Evolutionary conservation across 1,139 yeast species (phyloP).

Genomic region (Protomyces gravidus): DNA sequence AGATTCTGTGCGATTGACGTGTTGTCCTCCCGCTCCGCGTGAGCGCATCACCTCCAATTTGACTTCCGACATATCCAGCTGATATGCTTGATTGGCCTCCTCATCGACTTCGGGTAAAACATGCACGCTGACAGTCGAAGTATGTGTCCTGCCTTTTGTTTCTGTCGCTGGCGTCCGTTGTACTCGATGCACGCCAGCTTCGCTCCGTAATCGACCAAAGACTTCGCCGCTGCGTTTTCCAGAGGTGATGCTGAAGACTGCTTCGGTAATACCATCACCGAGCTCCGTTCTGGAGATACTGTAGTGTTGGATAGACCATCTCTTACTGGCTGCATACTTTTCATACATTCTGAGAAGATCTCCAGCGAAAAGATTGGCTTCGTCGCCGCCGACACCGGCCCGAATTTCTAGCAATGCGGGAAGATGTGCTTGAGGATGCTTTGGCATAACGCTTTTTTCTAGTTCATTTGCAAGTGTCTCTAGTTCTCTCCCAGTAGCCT

Average conservation of each 20-base stretch:
- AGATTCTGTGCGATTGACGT: slow-evolving; percentile 95
- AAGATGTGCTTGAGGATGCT: slow-evolving; percentile 68
- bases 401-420: slow-evolving; percentile 79
- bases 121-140: slow-evolving; percentile 93
- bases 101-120: slow-evolving; percentile 79
- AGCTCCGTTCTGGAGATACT: slow-evolving; percentile 43
- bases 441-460: slow-evolving; percentile 62
- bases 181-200: slow-evolving; percentile 94
- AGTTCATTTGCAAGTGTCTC: slow-evolving; percentile 44
- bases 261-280: slow-evolving; percentile 70
- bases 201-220: slow-evolving; percentile 67
- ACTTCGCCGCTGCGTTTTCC: slow-evolving; percentile 52
- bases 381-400: slow-evolving; percentile 96
- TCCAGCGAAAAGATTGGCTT: slow-evolving; percentile 79
- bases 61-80: slow-evolving; percentile 81
- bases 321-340: slow-evolving; percentile 58
- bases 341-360: slow-evolving; percentile 79
- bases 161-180: slow-evolving; percentile 93
- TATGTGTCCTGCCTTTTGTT: slow-evolving; percentile 87
- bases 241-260: slow-evolving; percentile 65
- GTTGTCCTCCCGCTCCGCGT: slow-evolving; percentile 98
- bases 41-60: slow-evolving; percentile 94
- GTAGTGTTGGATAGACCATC: slow-evolving; percentile 64
- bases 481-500: neutral
- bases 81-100: slow-evolving; percentile 48